Evolutionary conservation across 2,329 filamentous ascomycete species (phyloP), one percentile per base, ranked within the genome.

Genomic region (Ophiognomonia clavigignenti-juglandacearum): DNA sequence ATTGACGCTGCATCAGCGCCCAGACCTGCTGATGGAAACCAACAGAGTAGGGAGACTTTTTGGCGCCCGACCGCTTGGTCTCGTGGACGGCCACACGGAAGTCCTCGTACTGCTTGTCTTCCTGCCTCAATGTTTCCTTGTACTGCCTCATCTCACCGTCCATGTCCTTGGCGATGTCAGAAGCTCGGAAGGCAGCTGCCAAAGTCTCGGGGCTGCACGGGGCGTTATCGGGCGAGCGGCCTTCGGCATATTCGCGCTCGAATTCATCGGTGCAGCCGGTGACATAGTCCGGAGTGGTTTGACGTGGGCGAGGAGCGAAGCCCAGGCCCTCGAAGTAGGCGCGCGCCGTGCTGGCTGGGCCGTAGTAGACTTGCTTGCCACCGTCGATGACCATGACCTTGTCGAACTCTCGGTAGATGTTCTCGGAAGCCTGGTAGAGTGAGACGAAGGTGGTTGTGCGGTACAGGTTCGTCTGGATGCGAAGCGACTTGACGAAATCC

Each of bases 261-360:
- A 86, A 91, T n/a, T 85, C 79, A 59, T 92, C 87, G 2, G 88
- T 93, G 61, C 85, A 90, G 35, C 85, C 86, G 1, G 87, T 92
- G 10, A 93, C 71, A 57, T 89, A 93, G 60, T 93, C 88, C 0
- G 87, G 85, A 0, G 84, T 89, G 0, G 88, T 93, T 63, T 91
- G 86, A 42, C 88, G 76, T 1, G 86, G 86, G 42, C 85, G 85
- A 7, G 83, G 77, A 6, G 81, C 72, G 60, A 89, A 93, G 0
- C 88, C 88, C 1, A 93, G 76, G 2, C 77, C 69, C 59, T 92
- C 87, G 51, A 93, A 92, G 62, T 92, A 92, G 40, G 65, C 66
- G 22, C 86, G 74, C 1, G 88, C 88, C 53, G 86, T 78, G 1
- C 73, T 64, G 0, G 78, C 68, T 0, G 83, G 83, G 1, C 88